Conservation (phyloP, 768 basidiomycete genomes). For the Leccinum broughii region DNA sequence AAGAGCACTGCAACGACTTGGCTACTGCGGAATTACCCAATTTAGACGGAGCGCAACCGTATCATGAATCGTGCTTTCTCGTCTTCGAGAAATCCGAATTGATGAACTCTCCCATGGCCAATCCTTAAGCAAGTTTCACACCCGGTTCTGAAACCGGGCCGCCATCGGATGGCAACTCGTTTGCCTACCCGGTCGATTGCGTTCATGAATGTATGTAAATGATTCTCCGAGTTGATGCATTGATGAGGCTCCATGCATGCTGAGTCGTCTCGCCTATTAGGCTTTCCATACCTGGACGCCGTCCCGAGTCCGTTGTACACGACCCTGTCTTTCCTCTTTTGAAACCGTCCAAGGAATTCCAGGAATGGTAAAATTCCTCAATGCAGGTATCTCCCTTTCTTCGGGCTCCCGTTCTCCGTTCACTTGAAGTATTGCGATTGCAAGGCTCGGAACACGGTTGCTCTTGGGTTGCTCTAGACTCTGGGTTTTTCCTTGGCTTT, state of each 20-base stretch:
- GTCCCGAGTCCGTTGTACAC: neutral
- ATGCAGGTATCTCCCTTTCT: neutral
- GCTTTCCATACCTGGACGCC: neutral
- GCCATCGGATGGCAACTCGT: neutral
- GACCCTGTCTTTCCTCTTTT: slow-evolving; percentile 7
- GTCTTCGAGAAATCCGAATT: too few relatives aligned
- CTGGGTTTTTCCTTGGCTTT: slow-evolving; percentile 13
- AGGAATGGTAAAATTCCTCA: neutral
- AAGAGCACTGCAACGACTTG: too few relatives aligned
- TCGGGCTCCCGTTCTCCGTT: neutral
- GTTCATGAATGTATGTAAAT: neutral
- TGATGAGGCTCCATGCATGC: neutral
- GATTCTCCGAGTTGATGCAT: neutral
- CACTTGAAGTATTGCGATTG: slow-evolving; percentile 8
- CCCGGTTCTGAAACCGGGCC: too few relatives aligned
- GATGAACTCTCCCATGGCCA: too few relatives aligned
- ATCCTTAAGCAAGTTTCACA: too few relatives aligned
- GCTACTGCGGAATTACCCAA: too few relatives aligned
- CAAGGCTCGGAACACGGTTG: neutral
- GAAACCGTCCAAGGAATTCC: neutral
- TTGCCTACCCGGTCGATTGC: slow-evolving; percentile 1
- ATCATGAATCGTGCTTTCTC: too few relatives aligned
- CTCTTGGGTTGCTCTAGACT: slow-evolving; percentile 7
- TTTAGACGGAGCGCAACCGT: too few relatives aligned
- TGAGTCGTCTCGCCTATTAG: neutral